These are phyloP conservation scores for Cladophialophora bantiana DNA, from an alignment of 2,329 filamentous ascomycete species.

Conservation along the genomic window DNA sequence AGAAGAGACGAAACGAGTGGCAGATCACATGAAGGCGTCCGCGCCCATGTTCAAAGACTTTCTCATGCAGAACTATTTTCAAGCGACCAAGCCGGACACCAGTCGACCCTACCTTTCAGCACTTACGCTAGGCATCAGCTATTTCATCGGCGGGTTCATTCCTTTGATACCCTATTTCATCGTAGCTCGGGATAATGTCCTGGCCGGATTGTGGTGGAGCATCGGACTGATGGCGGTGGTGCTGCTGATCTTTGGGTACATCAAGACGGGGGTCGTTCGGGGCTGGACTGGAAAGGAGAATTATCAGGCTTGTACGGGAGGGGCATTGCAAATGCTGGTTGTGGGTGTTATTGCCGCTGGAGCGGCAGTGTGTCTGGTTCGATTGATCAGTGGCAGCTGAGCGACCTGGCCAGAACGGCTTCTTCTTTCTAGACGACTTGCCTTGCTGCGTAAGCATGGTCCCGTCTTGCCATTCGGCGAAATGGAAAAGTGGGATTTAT, in stretches of 20 bases:
- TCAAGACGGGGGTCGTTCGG: slow-evolving; percentile 57
- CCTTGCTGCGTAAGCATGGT: slow-evolving; percentile 11
- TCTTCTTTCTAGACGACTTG: slow-evolving; percentile 2
- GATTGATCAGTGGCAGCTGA: slow-evolving; percentile 33
- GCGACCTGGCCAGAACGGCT: not conserved
- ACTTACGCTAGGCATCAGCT: slow-evolving; percentile 46
- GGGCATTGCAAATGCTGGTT: slow-evolving; percentile 69
- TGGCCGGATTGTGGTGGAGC: slow-evolving; percentile 55
- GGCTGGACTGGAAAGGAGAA: slow-evolving; percentile 55
- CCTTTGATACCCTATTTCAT: slow-evolving; percentile 62
- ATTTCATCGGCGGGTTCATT: slow-evolving; percentile 52
- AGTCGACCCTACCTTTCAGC: slow-evolving; percentile 57
- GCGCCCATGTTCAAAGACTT: slow-evolving; percentile 35
- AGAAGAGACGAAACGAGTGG: slow-evolving; percentile 33
- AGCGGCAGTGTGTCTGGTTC: slow-evolving; percentile 65
- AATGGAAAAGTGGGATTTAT: slow-evolving; percentile 4
- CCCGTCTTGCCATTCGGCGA: slow-evolving; percentile 9
- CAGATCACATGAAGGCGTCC: slow-evolving; percentile 35
- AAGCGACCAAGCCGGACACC: slow-evolving; percentile 31
- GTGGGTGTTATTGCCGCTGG: slow-evolving; percentile 71
- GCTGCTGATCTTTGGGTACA: slow-evolving; percentile 60
- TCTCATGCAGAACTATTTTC: slow-evolving; percentile 35
- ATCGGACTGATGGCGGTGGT: slow-evolving; percentile 60
- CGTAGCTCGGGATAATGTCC: slow-evolving; percentile 46
- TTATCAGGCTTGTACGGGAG: slow-evolving; percentile 62